Evolutionary conservation across 2,329 filamentous ascomycete species (phyloP).

Genomic region (Ascochyta koolunga): DNA sequence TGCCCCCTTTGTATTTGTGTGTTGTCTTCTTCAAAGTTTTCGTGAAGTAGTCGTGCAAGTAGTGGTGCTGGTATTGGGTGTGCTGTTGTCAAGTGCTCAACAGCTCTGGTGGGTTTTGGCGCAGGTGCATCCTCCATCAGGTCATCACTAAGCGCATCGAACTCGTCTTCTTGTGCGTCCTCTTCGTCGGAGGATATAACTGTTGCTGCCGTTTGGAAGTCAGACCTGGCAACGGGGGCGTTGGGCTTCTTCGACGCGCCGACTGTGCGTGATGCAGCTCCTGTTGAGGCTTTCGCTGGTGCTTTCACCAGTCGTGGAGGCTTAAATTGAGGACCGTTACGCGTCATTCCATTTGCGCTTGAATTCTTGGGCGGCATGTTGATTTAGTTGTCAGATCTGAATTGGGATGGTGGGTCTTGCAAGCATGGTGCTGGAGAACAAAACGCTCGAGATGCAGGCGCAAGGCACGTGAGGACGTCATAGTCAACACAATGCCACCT

Average conservation of each 20-base stretch:
- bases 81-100: conserved; percentile 21
- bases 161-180: conserved; percentile 27
- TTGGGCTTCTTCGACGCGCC: conserved; percentile 27
- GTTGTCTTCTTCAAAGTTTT: conserved; percentile 69
- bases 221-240: conserved; percentile 23
- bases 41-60: conserved; percentile 76
- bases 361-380: conserved; percentile 37
- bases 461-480: not conserved
- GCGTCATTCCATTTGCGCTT: conserved; percentile 23
- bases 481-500: not conserved
- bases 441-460: not conserved
- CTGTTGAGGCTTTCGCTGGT: conserved; percentile 26
- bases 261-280: conserved; percentile 26
- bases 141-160: conserved; percentile 33
- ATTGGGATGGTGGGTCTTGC: conserved; percentile 5
- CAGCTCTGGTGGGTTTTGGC: conserved; percentile 19
- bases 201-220: conserved; percentile 31
- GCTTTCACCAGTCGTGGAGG: conserved; percentile 44
- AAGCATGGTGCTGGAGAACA: conserved; percentile 1
- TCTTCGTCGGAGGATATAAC: conserved; percentile 43
- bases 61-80: conserved; percentile 72
- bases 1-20: conserved; percentile 44
- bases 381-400: not conserved
- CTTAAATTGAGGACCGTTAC: conserved; percentile 47
- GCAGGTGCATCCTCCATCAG: conserved; percentile 35